These are phyloP conservation scores for Pythium sukuiense DNA, from an alignment of 352 stramenopile species.

Conservation along the genomic window DNA sequence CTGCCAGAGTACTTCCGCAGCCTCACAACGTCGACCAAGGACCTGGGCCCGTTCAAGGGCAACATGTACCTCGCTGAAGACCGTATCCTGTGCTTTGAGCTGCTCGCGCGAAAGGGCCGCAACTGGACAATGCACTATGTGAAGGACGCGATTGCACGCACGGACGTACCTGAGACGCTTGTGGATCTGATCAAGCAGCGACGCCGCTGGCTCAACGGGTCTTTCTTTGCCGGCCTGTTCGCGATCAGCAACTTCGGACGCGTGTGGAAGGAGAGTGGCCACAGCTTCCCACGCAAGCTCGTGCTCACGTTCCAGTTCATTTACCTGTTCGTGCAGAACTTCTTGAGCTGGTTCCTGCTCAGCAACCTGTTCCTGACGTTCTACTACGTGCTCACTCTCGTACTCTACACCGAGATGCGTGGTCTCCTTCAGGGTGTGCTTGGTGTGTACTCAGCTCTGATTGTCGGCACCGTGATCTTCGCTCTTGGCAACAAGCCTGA, in stretches of 20 bases:
- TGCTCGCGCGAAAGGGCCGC: constrained; percentile 38
- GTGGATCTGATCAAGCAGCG: constrained; percentile 64
- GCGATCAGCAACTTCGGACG: constrained; percentile 53
- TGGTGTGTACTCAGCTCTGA: constrained; percentile 38
- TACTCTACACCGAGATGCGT: constrained; percentile 31
- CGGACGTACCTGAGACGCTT: constrained; percentile 48
- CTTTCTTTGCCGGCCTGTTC: constrained; percentile 62
- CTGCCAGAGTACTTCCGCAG: constrained; percentile 50
- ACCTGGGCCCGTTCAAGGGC: constrained; percentile 54
- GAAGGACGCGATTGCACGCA: constrained; percentile 54
- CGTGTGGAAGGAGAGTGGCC: constrained; percentile 48
- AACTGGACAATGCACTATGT: constrained; percentile 53
- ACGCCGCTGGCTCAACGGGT: constrained; percentile 59
- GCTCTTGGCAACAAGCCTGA: constrained; percentile 47
- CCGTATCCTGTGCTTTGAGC: constrained; percentile 64
- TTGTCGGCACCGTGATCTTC: constrained; percentile 46
- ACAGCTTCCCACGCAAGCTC: constrained; percentile 38
- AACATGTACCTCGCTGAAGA: constrained; percentile 77
- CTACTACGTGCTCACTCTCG: constrained; percentile 47
- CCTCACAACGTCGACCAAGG: constrained; percentile 44
- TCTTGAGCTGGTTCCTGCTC: constrained; percentile 45
- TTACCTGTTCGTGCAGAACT: constrained; percentile 42
- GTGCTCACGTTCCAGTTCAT: constrained; percentile 45
- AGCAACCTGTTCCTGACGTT: constrained; percentile 55
- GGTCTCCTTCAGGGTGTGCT: constrained; percentile 36